Base-by-base conservation (phyloP, 345 rosid genomes). In the Balakata baccata region DNA sequence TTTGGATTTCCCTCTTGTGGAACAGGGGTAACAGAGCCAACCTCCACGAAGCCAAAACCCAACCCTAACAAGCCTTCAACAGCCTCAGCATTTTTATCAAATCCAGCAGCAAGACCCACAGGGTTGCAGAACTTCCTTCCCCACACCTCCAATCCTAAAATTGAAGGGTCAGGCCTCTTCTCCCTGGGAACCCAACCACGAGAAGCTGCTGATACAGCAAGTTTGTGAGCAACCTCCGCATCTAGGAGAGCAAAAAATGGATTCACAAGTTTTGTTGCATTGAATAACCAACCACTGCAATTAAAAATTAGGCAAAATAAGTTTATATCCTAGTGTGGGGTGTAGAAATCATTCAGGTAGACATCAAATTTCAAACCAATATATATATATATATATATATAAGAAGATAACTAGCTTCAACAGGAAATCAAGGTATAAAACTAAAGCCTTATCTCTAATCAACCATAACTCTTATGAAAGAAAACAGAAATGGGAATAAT, bases 131-230 rank as follows among this genome's bases (percentile, higher is more conserved):
- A 95, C 85, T 89, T 89, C 78, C 98, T 88, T 80, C 99, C 97
- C 98, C 96, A 92, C 74, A 95, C 98, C 72, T 95, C 87, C 79
- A 95, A 87, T 46, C 88, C 98, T 78, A 95, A 81, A 81, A 87
- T 83, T 47, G 84, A 51, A 34, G 88, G 86, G 82, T 95, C 99
- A 78, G 89, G 87, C 72, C 99, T 87, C 91, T 91, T 91, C 82
- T 95, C 98, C 81, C 92, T 89, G 0, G 99, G 98, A 66, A 95
- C 93, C 99, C 99, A 95, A 14, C 99, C 94, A 2, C 89, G 97
- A 71, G 99, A 83, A 29, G 99, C 97, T 56, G 98, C 99, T 39
- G 92, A 74, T 70, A 95, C 96, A 59, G 98, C 99, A 62, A 95
- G 85, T 74, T 22, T 90, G 71, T 95, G 98, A 9, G 99, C 92